These are phyloP conservation scores for Blastobotrys mokoenaii DNA, from an alignment of 805 yeast genomes.

Conservation along the genomic window DNA sequence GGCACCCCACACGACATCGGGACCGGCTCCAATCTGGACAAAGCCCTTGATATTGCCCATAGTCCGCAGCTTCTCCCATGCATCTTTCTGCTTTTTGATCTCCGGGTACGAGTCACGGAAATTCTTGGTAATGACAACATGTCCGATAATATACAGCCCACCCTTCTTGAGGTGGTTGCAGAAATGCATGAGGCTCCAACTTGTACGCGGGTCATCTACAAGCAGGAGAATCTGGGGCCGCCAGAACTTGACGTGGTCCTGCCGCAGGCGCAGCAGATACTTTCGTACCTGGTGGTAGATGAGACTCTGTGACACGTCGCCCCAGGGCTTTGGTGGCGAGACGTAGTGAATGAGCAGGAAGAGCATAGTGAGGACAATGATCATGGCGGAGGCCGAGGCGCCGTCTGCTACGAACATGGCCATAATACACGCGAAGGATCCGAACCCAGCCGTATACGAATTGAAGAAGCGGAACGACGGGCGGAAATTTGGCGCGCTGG, in stretches of 20 bases:
- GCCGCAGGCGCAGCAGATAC: constrained; percentile 69
- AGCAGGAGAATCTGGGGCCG: constrained; percentile 86
- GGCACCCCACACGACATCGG: constrained; percentile 89
- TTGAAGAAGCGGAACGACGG: constrained; percentile 89
- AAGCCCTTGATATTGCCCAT: constrained; percentile 77
- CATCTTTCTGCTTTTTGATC: constrained; percentile 59
- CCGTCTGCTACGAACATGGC: constrained; percentile 97
- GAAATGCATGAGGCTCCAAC: constrained; percentile 86
- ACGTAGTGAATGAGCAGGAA: constrained; percentile 78
- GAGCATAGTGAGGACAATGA: constrained; percentile 54
- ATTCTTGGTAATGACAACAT: constrained; percentile 62
- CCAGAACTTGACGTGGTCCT: constrained; percentile 97
- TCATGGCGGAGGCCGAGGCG: constrained; percentile 69
- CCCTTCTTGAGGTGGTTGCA: constrained; percentile 95
- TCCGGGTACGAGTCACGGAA: constrained; percentile 63
- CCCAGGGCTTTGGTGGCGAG: constrained; percentile 96
- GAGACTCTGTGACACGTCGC: constrained; percentile 92
- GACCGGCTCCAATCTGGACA: constrained; percentile 85
- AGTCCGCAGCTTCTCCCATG: constrained; percentile 83
- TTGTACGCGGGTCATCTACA: constrained; percentile 85
- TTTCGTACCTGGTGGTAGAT: constrained; percentile 96
- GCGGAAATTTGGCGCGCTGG: constrained; percentile 96
- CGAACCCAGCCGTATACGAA: constrained; percentile 70
- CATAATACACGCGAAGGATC: constrained; percentile 56
- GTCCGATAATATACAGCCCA: constrained; percentile 86